phyloP scores from a whole-genome alignment of 139 green algal species.

The Dunaliella primolecta region DNA sequence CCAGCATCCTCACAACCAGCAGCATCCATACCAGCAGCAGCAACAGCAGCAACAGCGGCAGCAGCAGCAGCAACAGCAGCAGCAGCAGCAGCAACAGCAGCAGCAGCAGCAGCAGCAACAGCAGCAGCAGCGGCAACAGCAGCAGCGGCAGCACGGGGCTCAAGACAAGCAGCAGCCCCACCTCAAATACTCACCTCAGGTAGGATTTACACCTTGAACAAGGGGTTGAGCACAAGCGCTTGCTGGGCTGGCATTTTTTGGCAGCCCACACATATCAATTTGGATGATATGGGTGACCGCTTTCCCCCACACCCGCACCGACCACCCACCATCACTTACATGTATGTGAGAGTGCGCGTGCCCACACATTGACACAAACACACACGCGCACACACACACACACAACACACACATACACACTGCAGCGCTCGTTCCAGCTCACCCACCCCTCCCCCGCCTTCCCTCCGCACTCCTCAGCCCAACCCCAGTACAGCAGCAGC shows the following conservation, averaged over 20 bases:
- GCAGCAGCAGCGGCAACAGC: background rate
- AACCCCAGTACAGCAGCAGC: background rate
- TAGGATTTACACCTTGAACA: background rate
- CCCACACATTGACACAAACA: background rate
- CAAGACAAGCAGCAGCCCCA: background rate
- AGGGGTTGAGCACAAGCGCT: background rate
- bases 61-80: slow-evolving; percentile 10
- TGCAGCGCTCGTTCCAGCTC: too few species aligned
- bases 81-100: slow-evolving; percentile 6
- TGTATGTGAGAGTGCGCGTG: too few species aligned
- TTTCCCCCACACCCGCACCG: too few species aligned
- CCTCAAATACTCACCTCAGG: background rate
- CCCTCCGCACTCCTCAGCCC: background rate
- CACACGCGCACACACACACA: background rate
- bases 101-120: slow-evolving; percentile 8
- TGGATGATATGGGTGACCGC: too few species aligned
- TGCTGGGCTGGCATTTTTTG: too few species aligned
- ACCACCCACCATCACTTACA: too few species aligned
- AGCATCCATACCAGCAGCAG: background rate
- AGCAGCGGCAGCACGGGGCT: background rate
- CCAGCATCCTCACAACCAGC: background rate
- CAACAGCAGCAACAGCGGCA: background rate
- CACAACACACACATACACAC: background rate
- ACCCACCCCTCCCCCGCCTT: background rate
- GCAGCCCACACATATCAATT: too few species aligned